Evolutionary conservation across 2,329 filamentous ascomycete species (phyloP).

Genomic region (Aureobasidium sp.): DNA sequence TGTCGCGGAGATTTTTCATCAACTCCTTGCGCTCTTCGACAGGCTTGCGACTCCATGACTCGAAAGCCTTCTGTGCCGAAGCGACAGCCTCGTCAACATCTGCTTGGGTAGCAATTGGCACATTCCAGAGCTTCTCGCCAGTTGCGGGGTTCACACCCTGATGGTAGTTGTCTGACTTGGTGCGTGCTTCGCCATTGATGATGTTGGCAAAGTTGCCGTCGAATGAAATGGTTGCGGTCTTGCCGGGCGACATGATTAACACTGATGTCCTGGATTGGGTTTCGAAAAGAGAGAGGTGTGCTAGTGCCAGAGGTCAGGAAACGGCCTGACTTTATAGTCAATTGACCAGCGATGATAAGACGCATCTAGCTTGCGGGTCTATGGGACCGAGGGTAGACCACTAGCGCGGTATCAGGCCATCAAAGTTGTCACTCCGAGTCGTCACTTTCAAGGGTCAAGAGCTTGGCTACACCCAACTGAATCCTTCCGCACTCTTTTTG

Average conservation of each 20-base stretch:
- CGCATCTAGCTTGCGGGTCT: background rate
- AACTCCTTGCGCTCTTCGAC: constrained; percentile 32
- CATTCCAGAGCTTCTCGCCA: constrained; percentile 31
- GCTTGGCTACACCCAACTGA: background rate
- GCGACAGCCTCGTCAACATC: constrained; percentile 34
- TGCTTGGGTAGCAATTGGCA: constrained; percentile 31
- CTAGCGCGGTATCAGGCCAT: background rate
- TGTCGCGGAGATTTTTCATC: constrained; percentile 28
- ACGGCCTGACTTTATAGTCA: background rate
- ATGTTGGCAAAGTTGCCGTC: constrained; percentile 32
- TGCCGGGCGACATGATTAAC: constrained; percentile 38
- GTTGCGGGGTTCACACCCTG: constrained; percentile 30
- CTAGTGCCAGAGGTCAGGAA: background rate
- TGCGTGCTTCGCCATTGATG: constrained; percentile 31
- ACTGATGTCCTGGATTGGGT: background rate
- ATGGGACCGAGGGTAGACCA: background rate
- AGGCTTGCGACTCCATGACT: constrained; percentile 27
- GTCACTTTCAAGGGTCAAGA: background rate
- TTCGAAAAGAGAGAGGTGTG: background rate
- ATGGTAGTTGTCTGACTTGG: constrained; percentile 25
- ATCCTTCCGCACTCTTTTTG: background rate
- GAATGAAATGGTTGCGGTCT: constrained; percentile 32
- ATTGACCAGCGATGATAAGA: background rate
- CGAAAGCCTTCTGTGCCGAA: constrained; percentile 31
- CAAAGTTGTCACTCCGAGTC: background rate